A percentile compares a stretch with the other conserved stretches of the same genome.
Evolutionary conservation across 805 yeast genomes (phyloP).

Genomic region (Priceomyces medius): DNA sequence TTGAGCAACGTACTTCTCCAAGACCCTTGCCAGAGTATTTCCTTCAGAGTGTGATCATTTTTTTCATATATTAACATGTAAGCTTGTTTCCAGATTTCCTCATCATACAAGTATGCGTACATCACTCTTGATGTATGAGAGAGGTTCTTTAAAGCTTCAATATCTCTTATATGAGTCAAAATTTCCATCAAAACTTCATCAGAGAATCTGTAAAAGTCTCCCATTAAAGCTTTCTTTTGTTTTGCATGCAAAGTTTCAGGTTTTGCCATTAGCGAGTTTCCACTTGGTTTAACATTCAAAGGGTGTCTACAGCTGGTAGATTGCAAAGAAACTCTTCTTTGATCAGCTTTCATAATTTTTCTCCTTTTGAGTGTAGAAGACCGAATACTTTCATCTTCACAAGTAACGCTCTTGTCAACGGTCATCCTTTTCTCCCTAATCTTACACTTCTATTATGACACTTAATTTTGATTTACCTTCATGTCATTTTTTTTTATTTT

Average conservation of each 20-base stretch:
- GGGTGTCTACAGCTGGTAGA: constrained; percentile 56
- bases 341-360: not conserved
- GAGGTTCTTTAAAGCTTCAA: constrained; percentile 48
- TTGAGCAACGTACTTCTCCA: constrained; percentile 69
- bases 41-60: constrained; percentile 9
- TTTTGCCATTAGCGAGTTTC: constrained; percentile 50
- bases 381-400: not conserved
- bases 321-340: constrained; percentile 9
- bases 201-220: constrained; percentile 49
- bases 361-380: not conserved
- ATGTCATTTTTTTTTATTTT: no score
- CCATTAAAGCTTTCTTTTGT: constrained; percentile 43
- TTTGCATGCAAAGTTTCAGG: constrained; percentile 11
- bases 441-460: no score
- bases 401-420: not conserved
- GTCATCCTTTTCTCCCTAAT: constrained; percentile 1
- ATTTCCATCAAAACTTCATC: constrained; percentile 66
- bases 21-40: constrained; percentile 64
- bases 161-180: constrained; percentile 47
- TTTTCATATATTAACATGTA: constrained; percentile 28
- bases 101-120: constrained; percentile 72
- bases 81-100: constrained; percentile 75
- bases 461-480: no score
- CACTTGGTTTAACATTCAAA: constrained; percentile 71
- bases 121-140: constrained; percentile 62